Conservation (phyloP, 2,329 filamentous ascomycete genomes). For the Lasiodiplodia theobromae region DNA sequence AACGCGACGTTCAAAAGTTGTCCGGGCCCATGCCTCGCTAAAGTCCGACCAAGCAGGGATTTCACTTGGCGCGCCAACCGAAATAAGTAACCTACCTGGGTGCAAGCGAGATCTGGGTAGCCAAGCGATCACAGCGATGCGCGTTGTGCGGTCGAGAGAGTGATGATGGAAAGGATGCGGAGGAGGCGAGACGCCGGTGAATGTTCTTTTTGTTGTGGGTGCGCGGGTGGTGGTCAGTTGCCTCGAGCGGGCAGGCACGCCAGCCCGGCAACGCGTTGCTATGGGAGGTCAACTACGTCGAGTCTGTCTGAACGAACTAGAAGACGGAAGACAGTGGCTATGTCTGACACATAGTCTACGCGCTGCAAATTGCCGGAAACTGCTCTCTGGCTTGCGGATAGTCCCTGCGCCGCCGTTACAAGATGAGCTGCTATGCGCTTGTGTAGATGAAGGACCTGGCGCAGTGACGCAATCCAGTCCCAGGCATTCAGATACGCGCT, state of each 20-base stretch:
- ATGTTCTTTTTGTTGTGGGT: background rate
- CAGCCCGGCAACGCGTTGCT: slow-evolving; percentile 17
- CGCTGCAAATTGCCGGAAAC: background rate
- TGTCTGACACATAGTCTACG: background rate
- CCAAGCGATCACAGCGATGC: background rate
- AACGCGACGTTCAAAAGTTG: slow-evolving; percentile 28
- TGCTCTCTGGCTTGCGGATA: background rate
- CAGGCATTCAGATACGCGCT: no score
- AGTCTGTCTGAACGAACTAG: background rate
- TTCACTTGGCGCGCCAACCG: slow-evolving; percentile 20
- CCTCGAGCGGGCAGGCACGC: slow-evolving; percentile 10
- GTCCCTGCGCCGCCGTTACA: no score
- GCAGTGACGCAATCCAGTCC: no score
- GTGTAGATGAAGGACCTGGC: background rate
- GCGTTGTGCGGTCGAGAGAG: background rate
- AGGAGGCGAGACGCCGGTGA: background rate
- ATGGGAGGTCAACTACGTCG: background rate
- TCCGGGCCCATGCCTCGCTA: slow-evolving; percentile 24
- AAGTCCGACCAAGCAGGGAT: slow-evolving; percentile 8
- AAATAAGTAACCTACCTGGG: slow-evolving; percentile 13
- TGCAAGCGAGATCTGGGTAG: background rate
- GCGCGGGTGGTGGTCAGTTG: background rate
- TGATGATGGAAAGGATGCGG: background rate
- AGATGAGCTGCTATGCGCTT: no score
- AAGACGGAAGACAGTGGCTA: background rate